phyloP scores from a whole-genome alignment of 1,284 basidiomycete genomes.

The Inonotus hispidus region DNA sequence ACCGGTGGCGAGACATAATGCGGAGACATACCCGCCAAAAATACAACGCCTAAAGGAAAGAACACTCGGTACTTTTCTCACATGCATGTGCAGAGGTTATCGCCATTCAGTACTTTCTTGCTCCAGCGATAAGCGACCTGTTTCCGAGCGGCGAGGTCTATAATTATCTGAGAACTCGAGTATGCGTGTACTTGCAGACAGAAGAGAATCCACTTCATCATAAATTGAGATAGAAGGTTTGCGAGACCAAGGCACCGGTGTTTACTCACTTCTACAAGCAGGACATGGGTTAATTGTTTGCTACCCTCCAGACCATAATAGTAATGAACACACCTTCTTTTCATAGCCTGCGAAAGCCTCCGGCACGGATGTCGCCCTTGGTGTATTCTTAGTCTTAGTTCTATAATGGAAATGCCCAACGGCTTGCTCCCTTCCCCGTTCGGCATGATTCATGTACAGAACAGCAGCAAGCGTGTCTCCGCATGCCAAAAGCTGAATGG shows the following conservation, averaged over 20 bases:
- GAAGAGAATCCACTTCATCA: neutral
- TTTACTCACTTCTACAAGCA: neutral
- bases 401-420: neutral
- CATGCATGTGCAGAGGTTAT: neutral
- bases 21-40: neutral
- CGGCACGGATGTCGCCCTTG: neutral
- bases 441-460: neutral
- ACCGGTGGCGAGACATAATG: neutral
- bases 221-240: no score
- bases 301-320: neutral
- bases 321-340: neutral
- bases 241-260: neutral
- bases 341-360: neutral
- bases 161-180: neutral
- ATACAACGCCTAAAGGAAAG: neutral
- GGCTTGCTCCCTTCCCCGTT: neutral
- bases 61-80: neutral
- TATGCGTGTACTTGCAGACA: neutral
- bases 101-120: neutral
- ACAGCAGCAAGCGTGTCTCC: neutral
- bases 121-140: neutral
- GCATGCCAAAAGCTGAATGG: no score
- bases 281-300: neutral
- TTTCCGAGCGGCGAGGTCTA: neutral
- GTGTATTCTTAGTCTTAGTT: neutral